phyloP scores from a whole-genome alignment of 441 rosid species.

The Eutrema salsugineum region DNA sequence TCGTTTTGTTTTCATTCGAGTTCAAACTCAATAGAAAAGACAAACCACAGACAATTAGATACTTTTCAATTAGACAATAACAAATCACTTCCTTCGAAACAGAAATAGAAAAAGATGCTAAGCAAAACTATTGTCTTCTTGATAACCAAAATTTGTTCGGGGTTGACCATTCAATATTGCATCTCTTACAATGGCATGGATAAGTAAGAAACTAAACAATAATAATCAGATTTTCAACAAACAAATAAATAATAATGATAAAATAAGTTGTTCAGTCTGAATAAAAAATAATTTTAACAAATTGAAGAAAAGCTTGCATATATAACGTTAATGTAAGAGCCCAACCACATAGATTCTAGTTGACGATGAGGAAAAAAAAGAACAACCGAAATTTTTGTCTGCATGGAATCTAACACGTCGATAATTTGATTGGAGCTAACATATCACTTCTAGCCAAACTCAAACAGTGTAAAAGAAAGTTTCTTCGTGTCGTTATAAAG shows the following conservation, averaged over 20 bases:
- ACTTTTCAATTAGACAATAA: neutral
- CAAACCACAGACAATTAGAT: neutral
- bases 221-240: neutral
- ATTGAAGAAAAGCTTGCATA: neutral
- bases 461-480: neutral
- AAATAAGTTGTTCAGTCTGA: neutral
- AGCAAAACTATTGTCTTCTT: too few species aligned
- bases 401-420: constrained; percentile 29
- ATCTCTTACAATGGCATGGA: neutral
- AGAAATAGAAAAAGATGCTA: too few species aligned
- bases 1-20: neutral
- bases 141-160: neutral
- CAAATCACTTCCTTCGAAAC: neutral
- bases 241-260: neutral
- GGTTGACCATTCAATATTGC: neutral
- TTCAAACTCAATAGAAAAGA: neutral
- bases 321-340: neutral
- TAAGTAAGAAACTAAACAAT: neutral
- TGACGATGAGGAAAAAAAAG: neutral
- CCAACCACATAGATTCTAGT: constrained; percentile 9
- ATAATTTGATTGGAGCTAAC: constrained; percentile 14
- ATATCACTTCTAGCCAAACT: constrained; percentile 16
- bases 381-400: neutral
- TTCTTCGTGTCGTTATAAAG: neutral
- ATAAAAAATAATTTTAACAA: neutral